Conservation (phyloP, 768 basidiomycete species). For the Hygrocybe punicea region DNA sequence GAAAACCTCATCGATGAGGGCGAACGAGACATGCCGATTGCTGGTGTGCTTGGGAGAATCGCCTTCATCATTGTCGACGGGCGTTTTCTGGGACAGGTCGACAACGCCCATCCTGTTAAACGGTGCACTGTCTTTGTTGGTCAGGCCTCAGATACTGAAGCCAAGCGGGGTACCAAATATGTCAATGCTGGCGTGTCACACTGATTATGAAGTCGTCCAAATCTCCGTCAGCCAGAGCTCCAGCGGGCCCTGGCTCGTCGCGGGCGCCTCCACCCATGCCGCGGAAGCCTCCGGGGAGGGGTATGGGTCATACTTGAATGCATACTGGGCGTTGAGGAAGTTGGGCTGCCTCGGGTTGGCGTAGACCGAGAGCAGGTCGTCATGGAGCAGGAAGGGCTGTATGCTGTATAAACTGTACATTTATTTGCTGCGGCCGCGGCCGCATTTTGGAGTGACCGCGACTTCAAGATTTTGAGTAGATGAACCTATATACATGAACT, state of each 20-base stretch:
- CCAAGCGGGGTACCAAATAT: neutral
- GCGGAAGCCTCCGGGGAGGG: neutral
- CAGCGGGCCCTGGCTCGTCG: neutral
- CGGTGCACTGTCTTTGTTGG: constrained; percentile 7
- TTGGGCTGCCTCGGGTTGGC: neutral
- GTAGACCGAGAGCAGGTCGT: constrained; percentile 1
- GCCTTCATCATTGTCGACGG: neutral
- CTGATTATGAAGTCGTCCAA: too few relatives aligned
- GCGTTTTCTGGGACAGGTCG: too few relatives aligned
- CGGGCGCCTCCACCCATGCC: neutral
- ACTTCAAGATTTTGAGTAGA: too few relatives aligned
- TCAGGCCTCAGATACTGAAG: constrained; percentile 2
- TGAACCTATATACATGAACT: too few relatives aligned
- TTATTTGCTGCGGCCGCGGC: too few relatives aligned
- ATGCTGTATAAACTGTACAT: too few relatives aligned
- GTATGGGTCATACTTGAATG: neutral
- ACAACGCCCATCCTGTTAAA: constrained; percentile 6
- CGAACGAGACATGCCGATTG: neutral
- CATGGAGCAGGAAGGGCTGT: neutral
- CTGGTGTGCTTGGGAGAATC: neutral
- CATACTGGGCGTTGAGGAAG: neutral
- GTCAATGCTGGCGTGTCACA: neutral
- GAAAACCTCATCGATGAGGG: neutral
- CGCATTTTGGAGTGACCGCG: too few relatives aligned
- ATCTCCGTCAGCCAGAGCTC: too few relatives aligned